Evolutionary conservation across 2,329 filamentous ascomycete genomes (phyloP).

Genomic region (Atkinsonella texensis): DNA sequence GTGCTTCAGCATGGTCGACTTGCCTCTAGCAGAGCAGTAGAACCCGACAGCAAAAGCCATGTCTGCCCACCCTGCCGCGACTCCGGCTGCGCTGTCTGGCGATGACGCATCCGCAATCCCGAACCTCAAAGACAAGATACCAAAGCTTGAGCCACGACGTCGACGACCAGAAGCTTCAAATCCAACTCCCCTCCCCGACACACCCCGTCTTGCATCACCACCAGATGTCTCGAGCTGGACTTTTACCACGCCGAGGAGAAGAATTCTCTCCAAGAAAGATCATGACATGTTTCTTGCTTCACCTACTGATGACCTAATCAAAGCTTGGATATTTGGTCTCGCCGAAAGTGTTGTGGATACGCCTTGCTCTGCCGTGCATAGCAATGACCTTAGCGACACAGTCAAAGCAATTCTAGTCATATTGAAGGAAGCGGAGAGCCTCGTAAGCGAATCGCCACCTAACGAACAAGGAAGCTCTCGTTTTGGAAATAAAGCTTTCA

Average conservation of each 20-base stretch:
- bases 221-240: slow-evolving; percentile 46
- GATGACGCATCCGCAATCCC: slow-evolving; percentile 15
- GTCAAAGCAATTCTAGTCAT: slow-evolving; percentile 56
- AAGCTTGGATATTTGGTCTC: slow-evolving; percentile 77
- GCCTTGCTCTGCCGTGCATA: slow-evolving; percentile 48
- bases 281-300: slow-evolving; percentile 74
- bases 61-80: slow-evolving; percentile 12
- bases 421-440: slow-evolving; percentile 54
- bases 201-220: slow-evolving; percentile 59
- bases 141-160: slow-evolving; percentile 55
- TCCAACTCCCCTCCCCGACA: slow-evolving; percentile 56
- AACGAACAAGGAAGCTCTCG: slow-evolving; percentile 78
- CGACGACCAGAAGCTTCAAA: slow-evolving; percentile 40
- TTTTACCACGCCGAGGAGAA: slow-evolving; percentile 58
- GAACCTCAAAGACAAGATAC: slow-evolving; percentile 41
- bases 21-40: background rate
- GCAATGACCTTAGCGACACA: slow-evolving; percentile 45
- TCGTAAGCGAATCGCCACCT: slow-evolving; percentile 61
- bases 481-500: slow-evolving; percentile 91
- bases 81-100: slow-evolving; percentile 3
- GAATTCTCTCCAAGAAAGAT: slow-evolving; percentile 72
- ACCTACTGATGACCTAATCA: slow-evolving; percentile 60
- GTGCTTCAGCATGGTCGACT: background rate
- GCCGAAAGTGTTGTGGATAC: slow-evolving; percentile 68
- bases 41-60: slow-evolving; percentile 9